Evolutionary conservation across 805 yeast species (phyloP), one percentile per base, ranked within the genome.

Genomic region (Blastobotrys chiropterorum): DNA sequence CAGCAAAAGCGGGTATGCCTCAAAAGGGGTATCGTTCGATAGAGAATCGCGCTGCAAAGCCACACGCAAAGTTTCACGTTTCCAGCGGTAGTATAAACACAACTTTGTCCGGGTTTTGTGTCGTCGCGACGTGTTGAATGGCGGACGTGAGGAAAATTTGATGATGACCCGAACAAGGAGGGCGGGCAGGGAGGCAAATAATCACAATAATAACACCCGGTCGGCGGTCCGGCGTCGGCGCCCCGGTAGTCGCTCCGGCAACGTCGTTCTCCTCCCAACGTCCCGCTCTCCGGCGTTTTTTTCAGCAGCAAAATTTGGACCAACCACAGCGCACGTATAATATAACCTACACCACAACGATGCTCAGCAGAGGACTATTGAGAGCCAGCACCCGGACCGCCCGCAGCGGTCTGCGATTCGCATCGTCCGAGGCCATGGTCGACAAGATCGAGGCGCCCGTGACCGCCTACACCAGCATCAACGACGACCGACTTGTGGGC

Each of bases 401-500:
- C 41, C 41, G n/a, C 20, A 22, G 43, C 48, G n/a, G n/a, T n/a
- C 30, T 22, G 21, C 45, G 50, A 47, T 41, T 19, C 26, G 22
- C 20, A 3, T 46, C 48, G 19, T 13, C 47, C 21, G 17, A 19
- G 30, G 43, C 43, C 34, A 6, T 26, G 15, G 21, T 43, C 17
- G 22, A 17, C 16, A 16, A 11, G 38, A 7, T 39, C 11, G 38
- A 5, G 6, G 50, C 21, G 38, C 50, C 50, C 3, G 22, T 20
- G 38, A 47, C 44, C 19, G 50, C 50, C 15, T 31, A 47, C 17
- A 19, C n/a, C 21, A 31, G 45, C 16, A 14, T 8, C 16, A 47
- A 47, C 40, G 51, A 48, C 46, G 51, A 48, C 40, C 46, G 51
- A 43, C 14, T 48, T 55, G 53, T 58, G 43, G 74, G 71, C 21